These are phyloP conservation scores for Tuber indicum DNA, from an alignment of 495 filamentous ascomycete species.

Conservation along the genomic window DNA sequence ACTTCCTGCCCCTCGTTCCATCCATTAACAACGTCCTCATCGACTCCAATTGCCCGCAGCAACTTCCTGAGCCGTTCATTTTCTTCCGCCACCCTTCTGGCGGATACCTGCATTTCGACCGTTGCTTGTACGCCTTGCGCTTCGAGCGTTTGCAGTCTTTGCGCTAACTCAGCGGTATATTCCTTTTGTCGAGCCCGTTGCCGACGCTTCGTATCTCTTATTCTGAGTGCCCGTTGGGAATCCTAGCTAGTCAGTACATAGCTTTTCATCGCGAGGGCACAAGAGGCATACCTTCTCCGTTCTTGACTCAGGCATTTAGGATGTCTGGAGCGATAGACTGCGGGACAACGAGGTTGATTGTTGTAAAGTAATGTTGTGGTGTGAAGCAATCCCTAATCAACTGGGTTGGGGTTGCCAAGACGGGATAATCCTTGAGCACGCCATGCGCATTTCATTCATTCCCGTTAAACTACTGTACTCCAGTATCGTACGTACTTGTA, in stretches of 20 bases:
- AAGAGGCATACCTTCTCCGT: neutral
- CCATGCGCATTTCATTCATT: neutral
- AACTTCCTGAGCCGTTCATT: constrained; percentile 48
- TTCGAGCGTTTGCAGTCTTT: constrained; percentile 49
- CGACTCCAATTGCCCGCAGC: constrained; percentile 42
- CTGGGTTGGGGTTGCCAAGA: neutral
- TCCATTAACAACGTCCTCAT: constrained; percentile 42
- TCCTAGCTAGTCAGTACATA: neutral
- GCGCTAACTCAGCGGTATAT: constrained; percentile 57
- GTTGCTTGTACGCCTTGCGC: constrained; percentile 48
- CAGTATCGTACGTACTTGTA: too few relatives aligned
- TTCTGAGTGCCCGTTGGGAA: constrained; percentile 9
- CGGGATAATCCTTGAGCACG: neutral
- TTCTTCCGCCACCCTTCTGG: constrained; percentile 49
- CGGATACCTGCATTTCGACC: constrained; percentile 51
- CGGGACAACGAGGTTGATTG: neutral
- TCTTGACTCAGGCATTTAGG: neutral
- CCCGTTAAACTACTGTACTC: neutral
- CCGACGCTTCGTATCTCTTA: constrained; percentile 60
- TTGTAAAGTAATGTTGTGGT: neutral
- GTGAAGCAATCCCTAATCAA: too few relatives aligned
- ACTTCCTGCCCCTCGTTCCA: constrained; percentile 22
- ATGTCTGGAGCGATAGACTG: neutral
- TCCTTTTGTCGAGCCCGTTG: constrained; percentile 58
- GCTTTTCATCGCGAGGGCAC: neutral